Percentiles rank a stretch among this genome's conserved stretches.
Conservation (phyloP, 2,329 filamentous ascomycete species). For the Monosporascus sp. region DNA sequence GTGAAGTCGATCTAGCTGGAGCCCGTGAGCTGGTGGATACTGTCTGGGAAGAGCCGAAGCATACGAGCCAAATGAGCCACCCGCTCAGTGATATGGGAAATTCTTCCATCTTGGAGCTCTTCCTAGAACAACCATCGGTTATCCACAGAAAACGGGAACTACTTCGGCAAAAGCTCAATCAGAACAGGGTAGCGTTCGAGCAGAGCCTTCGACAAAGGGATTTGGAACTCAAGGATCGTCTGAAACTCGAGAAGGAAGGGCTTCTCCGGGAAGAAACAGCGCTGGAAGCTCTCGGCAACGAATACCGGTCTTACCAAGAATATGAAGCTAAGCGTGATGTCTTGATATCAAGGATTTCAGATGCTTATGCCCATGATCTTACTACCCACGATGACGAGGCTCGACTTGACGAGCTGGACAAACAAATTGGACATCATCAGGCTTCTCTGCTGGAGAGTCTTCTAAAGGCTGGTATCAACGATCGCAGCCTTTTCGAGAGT, state of each 20-base stretch:
- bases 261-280: conserved; percentile 41
- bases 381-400: conserved; percentile 49
- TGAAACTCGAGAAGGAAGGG: conserved; percentile 46
- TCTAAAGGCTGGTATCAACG: conserved; percentile 40
- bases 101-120: conserved; percentile 30
- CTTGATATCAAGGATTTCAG: conserved; percentile 40
- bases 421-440: conserved; percentile 40
- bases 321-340: conserved; percentile 40
- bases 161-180: conserved; percentile 37
- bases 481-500: conserved; percentile 32
- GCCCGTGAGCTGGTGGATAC: conserved; percentile 2
- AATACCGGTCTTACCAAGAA: conserved; percentile 37
- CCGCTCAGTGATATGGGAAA: conserved; percentile 24
- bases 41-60: conserved; percentile 7
- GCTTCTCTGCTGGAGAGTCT: conserved; percentile 36
- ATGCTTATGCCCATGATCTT: conserved; percentile 45
- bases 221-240: conserved; percentile 37
- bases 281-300: conserved; percentile 34
- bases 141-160: conserved; percentile 29
- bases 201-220: conserved; percentile 42
- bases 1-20: conserved; percentile 6
- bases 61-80: conserved; percentile 9
- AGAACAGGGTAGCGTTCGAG: conserved; percentile 44
- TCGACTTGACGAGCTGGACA: conserved; percentile 43
- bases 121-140: conserved; percentile 29